These are phyloP conservation scores for Blastobotrys terrestris DNA, from an alignment of 805 yeast species.

Conservation along the genomic window DNA sequence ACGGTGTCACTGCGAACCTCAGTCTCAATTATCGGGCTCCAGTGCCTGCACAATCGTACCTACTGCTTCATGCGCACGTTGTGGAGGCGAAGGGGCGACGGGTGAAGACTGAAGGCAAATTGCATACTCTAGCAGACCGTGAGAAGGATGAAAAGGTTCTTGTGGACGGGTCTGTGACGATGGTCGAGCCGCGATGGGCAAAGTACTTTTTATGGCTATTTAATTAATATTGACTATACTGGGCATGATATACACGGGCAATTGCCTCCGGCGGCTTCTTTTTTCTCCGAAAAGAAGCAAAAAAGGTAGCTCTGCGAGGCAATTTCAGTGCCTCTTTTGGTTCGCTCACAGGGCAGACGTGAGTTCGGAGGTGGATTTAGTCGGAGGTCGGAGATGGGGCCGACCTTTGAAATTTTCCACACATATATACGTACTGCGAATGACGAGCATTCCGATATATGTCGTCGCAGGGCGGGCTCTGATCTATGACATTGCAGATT, in stretches of 20 bases:
- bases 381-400: too few species aligned
- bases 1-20: slow-evolving; percentile 81
- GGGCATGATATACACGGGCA: too few species aligned
- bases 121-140: slow-evolving; percentile 28
- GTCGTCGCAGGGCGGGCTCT: slow-evolving; percentile 42
- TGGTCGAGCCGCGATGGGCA: slow-evolving; percentile 89
- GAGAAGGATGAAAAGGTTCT: slow-evolving; percentile 33
- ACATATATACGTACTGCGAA: too few species aligned
- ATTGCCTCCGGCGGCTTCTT: too few species aligned
- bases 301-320: too few species aligned
- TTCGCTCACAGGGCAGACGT: too few species aligned
- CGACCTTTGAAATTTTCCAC: background rate
- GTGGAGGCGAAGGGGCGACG: slow-evolving; percentile 62
- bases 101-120: slow-evolving; percentile 60
- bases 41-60: slow-evolving; percentile 50
- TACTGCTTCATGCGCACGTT: slow-evolving; percentile 60
- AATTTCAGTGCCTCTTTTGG: too few species aligned
- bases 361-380: too few species aligned
- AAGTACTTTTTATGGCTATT: slow-evolving; percentile 53
- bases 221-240: background rate
- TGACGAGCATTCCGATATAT: slow-evolving; percentile 27
- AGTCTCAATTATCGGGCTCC: slow-evolving; percentile 44
- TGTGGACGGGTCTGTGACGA: slow-evolving; percentile 61
- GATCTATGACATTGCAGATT: slow-evolving; percentile 51
- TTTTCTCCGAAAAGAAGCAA: too few species aligned